These are phyloP conservation scores for Calonectria fujianensis DNA, from an alignment of 2,329 filamentous ascomycete genomes.

Conservation along the genomic window DNA sequence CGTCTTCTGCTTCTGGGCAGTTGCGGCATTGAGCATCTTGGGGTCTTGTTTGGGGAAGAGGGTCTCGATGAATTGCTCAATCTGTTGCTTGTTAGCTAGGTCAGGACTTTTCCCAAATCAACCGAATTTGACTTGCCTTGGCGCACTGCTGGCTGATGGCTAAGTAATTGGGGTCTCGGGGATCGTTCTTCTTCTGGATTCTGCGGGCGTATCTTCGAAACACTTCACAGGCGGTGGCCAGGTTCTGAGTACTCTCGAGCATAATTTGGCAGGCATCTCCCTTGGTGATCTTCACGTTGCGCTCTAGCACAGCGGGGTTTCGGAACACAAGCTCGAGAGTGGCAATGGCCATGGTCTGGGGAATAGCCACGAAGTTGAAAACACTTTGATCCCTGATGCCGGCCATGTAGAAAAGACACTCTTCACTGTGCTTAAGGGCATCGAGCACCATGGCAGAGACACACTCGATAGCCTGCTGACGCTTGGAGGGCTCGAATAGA, in stretches of 20 bases:
- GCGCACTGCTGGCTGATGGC: constrained; percentile 93
- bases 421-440: constrained; percentile 88
- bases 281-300: constrained; percentile 97
- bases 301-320: constrained; percentile 89
- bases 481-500: constrained; percentile 88
- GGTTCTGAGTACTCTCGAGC: constrained; percentile 93
- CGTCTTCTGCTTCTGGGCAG: constrained; percentile 60
- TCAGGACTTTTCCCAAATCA: constrained; percentile 20
- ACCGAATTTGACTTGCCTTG: constrained; percentile 72
- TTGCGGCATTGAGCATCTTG: constrained; percentile 70
- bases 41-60: constrained; percentile 91
- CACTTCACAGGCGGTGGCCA: constrained; percentile 85
- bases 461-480: constrained; percentile 86
- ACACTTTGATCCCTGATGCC: constrained; percentile 96
- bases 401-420: constrained; percentile 98
- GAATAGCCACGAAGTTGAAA: constrained; percentile 99
- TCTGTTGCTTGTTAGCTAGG: constrained; percentile 68
- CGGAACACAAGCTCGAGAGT: constrained; percentile 94
- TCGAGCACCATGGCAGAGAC: constrained; percentile 96
- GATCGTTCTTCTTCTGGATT: constrained; percentile 96
- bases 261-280: constrained; percentile 94
- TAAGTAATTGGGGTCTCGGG: constrained; percentile 92
- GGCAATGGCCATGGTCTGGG: constrained; percentile 97
- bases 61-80: constrained; percentile 96
- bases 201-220: constrained; percentile 86